These are phyloP conservation scores for Truncatella angustata DNA, from an alignment of 2,329 filamentous ascomycete species.

Conservation along the genomic window DNA sequence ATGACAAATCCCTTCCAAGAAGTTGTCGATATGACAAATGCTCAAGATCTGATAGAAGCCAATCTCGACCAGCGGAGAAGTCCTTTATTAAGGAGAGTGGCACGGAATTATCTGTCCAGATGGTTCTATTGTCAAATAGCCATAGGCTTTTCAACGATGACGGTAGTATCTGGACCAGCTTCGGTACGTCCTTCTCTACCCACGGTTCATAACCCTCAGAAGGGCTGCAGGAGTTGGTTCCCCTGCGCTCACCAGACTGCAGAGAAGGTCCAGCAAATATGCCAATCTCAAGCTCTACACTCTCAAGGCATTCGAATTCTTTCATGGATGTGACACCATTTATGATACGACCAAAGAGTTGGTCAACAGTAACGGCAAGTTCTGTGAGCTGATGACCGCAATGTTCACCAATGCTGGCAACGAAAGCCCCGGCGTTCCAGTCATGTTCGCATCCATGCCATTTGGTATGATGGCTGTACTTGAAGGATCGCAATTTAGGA, in stretches of 20 bases:
- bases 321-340: slow-evolving; percentile 10
- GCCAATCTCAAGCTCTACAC: slow-evolving; percentile 1
- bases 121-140: neutral
- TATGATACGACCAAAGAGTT: slow-evolving; percentile 2
- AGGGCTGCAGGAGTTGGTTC: neutral
- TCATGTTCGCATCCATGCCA: slow-evolving; percentile 1
- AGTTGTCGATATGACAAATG: neutral
- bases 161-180: slow-evolving; percentile 3
- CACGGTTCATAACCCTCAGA: neutral
- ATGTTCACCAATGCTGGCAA: slow-evolving; percentile 13
- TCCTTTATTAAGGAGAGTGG: neutral
- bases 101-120: neutral
- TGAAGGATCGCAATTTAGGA: slow-evolving; percentile 12
- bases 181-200: neutral
- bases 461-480: slow-evolving; percentile 11
- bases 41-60: slow-evolving; percentile 2
- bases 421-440: slow-evolving; percentile 17
- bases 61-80: neutral
- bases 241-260: slow-evolving; percentile 12
- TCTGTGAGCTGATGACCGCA: slow-evolving; percentile 14
- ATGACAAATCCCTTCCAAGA: no score
- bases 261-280: slow-evolving; percentile 12
- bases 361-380: slow-evolving; percentile 13
- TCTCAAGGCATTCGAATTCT: slow-evolving; percentile 12
- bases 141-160: neutral